Conservation (phyloP, 2,329 filamentous ascomycete genomes). For the Fusarium sp. region DNA sequence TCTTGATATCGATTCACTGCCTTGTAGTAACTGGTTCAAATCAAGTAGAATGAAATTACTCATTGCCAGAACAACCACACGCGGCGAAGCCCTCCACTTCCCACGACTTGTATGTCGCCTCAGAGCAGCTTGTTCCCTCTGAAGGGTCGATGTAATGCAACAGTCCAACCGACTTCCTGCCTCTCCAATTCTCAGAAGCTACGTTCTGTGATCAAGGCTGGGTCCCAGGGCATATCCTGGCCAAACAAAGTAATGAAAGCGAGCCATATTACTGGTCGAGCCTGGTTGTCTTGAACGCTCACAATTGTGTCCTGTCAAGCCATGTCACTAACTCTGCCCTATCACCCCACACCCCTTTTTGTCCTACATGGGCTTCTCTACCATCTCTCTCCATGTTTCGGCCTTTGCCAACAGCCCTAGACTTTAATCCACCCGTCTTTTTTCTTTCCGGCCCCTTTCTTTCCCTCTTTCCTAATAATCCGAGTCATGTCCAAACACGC, state of each 20-base stretch:
- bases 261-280: neutral
- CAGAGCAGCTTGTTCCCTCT: neutral
- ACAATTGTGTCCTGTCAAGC: slow-evolving; percentile 16
- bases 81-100: too few relatives aligned
- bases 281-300: slow-evolving; percentile 15
- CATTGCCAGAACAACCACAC: too few relatives aligned
- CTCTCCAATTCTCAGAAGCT: neutral
- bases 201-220: too few relatives aligned
- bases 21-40: neutral
- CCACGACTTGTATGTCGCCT: neutral
- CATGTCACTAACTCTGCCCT: slow-evolving; percentile 1
- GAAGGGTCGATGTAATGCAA: too few relatives aligned
- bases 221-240: too few relatives aligned
- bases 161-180: too few relatives aligned
- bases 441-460: neutral
- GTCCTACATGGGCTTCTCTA: slow-evolving; percentile 3
- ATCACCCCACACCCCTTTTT: neutral
- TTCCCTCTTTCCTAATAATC: neutral
- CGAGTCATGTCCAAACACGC: neutral
- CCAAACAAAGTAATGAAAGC: too few relatives aligned
- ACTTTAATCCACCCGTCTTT: neutral
- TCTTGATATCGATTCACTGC: neutral
- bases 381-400: neutral
- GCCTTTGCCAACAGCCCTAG: neutral
- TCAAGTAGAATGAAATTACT: neutral